Conservation (phyloP, 108 stramenopile species). For the Cyclotella cryptica region DNA sequence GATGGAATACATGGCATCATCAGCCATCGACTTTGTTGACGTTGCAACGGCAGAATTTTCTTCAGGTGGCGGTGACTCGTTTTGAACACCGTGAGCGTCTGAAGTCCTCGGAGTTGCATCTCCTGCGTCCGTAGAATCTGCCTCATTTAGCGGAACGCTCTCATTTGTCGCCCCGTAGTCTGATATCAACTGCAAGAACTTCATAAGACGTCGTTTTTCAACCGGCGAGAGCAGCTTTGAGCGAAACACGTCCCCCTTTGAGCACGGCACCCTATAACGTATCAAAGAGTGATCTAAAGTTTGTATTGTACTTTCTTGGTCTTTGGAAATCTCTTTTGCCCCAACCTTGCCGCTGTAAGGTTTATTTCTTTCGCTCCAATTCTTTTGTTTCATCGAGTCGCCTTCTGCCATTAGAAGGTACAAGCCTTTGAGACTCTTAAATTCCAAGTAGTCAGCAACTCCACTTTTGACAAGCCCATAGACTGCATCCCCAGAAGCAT, state of each 20-base stretch:
- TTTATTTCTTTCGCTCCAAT: constrained; percentile 10
- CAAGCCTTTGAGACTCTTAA: constrained; percentile 80
- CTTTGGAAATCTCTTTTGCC: background rate
- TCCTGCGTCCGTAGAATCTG: background rate
- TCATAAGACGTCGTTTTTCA: constrained; percentile 94
- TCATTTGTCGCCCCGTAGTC: constrained; percentile 72
- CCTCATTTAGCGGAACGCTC: constrained; percentile 16
- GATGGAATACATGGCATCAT: constrained; percentile 65
- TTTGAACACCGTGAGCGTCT: background rate
- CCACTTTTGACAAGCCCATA: constrained; percentile 78
- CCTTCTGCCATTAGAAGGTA: constrained; percentile 56
- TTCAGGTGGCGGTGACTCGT: background rate
- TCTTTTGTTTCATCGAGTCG: constrained; percentile 10
- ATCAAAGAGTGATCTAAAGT: constrained; percentile 5
- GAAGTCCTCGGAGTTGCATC: background rate
- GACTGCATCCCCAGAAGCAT: constrained; percentile 77
- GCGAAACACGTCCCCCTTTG: constrained; percentile 87
- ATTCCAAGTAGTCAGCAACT: constrained; percentile 91
- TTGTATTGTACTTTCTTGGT: background rate
- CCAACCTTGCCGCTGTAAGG: background rate
- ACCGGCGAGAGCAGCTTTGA: constrained; percentile 80
- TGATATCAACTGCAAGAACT: constrained; percentile 84
- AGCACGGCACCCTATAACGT: constrained; percentile 82
- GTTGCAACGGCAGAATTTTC: background rate
- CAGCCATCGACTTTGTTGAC: constrained; percentile 16